Conservation (phyloP, 1,284 basidiomycete genomes). For the Ustilago trichophora region DNA sequence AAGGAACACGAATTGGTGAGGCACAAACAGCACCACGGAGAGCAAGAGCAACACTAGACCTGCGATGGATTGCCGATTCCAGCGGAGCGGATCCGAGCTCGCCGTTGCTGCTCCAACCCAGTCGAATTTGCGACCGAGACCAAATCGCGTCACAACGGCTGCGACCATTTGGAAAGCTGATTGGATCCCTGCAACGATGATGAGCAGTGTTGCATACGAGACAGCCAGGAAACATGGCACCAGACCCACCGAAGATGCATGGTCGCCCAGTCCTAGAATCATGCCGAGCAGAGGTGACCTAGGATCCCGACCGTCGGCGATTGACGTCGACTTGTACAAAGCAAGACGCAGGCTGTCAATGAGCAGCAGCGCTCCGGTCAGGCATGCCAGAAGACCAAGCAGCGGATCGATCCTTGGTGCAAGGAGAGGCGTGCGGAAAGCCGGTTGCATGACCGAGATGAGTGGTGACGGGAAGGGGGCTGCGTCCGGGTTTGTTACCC, state of each 20-base stretch:
- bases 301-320: slow-evolving; percentile 14
- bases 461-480: slow-evolving; percentile 18
- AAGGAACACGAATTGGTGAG: slow-evolving; percentile 89
- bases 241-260: slow-evolving; percentile 13
- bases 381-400: slow-evolving; percentile 15
- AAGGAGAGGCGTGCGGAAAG: slow-evolving; percentile 14
- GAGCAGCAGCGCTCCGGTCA: slow-evolving; percentile 3
- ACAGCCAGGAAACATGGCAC: slow-evolving; percentile 32
- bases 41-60: slow-evolving; percentile 75
- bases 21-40: slow-evolving; percentile 78
- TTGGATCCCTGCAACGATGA: slow-evolving; percentile 25
- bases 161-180: slow-evolving; percentile 25
- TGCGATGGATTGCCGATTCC: slow-evolving; percentile 65
- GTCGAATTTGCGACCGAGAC: slow-evolving; percentile 13
- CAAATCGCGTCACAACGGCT: slow-evolving; percentile 1
- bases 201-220: slow-evolving; percentile 25
- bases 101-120: slow-evolving; percentile 18
- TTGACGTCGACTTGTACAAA: slow-evolving; percentile 11
- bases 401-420: slow-evolving; percentile 16
- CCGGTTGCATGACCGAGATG: slow-evolving; percentile 24
- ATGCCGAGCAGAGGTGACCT: slow-evolving; percentile 32
- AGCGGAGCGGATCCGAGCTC: slow-evolving; percentile 20
- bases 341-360: slow-evolving; percentile 23
- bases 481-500: slow-evolving; percentile 11
- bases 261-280: slow-evolving; percentile 29